Conservation (phyloP, 1,284 basidiomycete species). For the Ganoderma sinense region DNA sequence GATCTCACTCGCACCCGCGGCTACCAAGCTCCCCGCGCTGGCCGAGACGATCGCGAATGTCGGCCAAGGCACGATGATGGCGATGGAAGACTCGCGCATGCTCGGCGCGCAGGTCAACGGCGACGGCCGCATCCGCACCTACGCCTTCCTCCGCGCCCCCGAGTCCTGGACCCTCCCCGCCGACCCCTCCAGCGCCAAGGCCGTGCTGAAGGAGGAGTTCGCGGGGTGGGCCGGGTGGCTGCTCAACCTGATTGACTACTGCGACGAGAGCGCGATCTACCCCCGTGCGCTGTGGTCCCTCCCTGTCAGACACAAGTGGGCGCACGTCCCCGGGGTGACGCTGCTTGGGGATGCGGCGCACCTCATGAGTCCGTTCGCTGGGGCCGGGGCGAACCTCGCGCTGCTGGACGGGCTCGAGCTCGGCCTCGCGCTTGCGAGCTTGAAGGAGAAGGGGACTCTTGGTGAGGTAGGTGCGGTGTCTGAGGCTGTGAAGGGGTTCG, state of each 20-base stretch:
- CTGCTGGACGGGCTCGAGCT: slow-evolving; percentile 42
- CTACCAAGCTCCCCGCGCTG: slow-evolving; percentile 9
- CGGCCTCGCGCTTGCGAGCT: slow-evolving; percentile 21
- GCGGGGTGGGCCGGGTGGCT: slow-evolving; percentile 24
- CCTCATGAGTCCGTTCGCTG: slow-evolving; percentile 54
- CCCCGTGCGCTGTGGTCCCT: slow-evolving; percentile 19
- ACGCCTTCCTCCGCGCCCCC: slow-evolving; percentile 13
- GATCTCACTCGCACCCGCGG: slow-evolving; percentile 13
- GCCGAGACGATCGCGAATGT: slow-evolving; percentile 19
- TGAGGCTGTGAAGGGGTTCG: slow-evolving; percentile 14
- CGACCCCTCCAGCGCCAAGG: slow-evolving; percentile 13
- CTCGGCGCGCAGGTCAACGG: slow-evolving; percentile 13
- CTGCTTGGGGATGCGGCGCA: slow-evolving; percentile 56
- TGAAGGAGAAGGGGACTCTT: neutral
- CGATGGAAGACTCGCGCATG: slow-evolving; percentile 6
- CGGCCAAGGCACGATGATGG: slow-evolving; percentile 16
- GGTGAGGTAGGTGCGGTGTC: slow-evolving; percentile 2
- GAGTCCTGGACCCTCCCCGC: slow-evolving; percentile 15
- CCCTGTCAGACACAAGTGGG: slow-evolving; percentile 21
- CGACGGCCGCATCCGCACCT: slow-evolving; percentile 23
- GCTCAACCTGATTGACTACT: slow-evolving; percentile 17
- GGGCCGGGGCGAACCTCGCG: slow-evolving; percentile 53
- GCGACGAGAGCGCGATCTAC: slow-evolving; percentile 23
- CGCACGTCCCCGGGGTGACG: slow-evolving; percentile 28
- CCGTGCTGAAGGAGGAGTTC: slow-evolving; percentile 15